These are phyloP conservation scores for Ganoderma leucocontextum DNA, from an alignment of 1,284 basidiomycete species.

Conservation along the genomic window DNA sequence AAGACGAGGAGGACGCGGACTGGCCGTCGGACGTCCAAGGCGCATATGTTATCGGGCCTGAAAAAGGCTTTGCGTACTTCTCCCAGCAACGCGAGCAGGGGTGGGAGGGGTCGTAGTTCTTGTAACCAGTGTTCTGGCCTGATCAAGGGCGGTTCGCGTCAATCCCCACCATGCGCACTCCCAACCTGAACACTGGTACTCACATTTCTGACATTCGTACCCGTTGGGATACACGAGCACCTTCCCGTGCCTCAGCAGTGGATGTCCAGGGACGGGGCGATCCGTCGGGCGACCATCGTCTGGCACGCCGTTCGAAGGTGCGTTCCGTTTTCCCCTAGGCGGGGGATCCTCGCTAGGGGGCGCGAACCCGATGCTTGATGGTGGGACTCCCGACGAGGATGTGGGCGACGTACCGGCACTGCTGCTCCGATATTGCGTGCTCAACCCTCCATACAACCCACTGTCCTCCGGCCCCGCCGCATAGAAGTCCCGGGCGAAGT, in stretches of 20 bases:
- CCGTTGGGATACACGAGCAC: conserved; percentile 74
- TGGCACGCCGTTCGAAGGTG: conserved; percentile 22
- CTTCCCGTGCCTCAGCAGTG: conserved; percentile 64
- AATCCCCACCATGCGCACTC: conserved; percentile 2
- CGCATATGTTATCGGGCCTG: conserved; percentile 65
- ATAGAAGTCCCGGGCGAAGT: conserved; percentile 67
- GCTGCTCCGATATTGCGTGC: conserved; percentile 35
- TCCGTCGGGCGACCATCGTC: conserved; percentile 69
- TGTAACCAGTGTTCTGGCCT: conserved; percentile 80
- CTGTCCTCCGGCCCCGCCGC: conserved; percentile 46
- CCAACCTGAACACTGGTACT: conserved; percentile 14
- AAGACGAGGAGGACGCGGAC: conserved; percentile 32
- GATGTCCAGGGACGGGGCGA: conserved; percentile 68
- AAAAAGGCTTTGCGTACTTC: conserved; percentile 65
- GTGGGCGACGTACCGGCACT: conserved; percentile 31
- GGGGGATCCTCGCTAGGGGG: conserved; percentile 34
- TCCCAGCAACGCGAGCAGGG: conserved; percentile 79
- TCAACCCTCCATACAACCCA: conserved; percentile 32
- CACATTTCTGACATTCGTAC: conserved; percentile 63
- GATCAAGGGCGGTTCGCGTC: neutral
- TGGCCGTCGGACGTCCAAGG: conserved; percentile 45
- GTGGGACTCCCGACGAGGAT: conserved; percentile 22
- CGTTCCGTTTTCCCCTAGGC: no score
- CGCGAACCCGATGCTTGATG: conserved; percentile 20
- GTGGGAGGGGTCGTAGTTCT: conserved; percentile 66